Percentiles rank a stretch among this genome's conserved stretches.
These are phyloP conservation scores for Cunninghamia lanceolata DNA, from an alignment of 75 land plant species.

Conservation along the genomic window DNA sequence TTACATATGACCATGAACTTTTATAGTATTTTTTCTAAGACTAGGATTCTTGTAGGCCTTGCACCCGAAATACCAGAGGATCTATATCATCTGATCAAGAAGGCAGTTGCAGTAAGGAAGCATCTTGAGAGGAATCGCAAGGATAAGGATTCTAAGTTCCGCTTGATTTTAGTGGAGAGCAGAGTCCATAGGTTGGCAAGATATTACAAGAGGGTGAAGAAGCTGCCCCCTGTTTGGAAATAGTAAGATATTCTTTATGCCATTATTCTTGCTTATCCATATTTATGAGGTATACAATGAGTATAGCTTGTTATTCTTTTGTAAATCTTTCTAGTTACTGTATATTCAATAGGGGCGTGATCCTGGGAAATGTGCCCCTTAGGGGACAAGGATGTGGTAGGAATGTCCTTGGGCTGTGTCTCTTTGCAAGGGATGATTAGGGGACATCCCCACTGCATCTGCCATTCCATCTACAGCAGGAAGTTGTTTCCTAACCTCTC, in stretches of 20 bases:
- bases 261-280: neutral
- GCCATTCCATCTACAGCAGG: no score
- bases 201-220: constrained; percentile 84
- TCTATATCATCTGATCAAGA: constrained; percentile 77
- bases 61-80: constrained; percentile 89
- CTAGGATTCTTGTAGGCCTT: constrained; percentile 34
- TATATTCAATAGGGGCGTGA: no score
- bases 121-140: constrained; percentile 83
- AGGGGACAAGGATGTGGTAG: no score
- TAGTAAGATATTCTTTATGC: constrained; percentile 41
- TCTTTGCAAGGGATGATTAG: no score
- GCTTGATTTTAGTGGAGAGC: constrained; percentile 79
- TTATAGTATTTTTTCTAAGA: neutral
- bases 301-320: neutral
- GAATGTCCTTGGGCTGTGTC: no score
- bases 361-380: no score
- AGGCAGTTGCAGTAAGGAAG: constrained; percentile 87
- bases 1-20: neutral
- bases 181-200: constrained; percentile 79
- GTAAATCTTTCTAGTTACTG: neutral
- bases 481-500: no score
- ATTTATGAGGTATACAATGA: neutral
- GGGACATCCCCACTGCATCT: no score
- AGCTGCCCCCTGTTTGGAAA: constrained; percentile 85
- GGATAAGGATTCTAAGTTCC: constrained; percentile 84